phyloP scores from a whole-genome alignment of 2,329 filamentous ascomycete genomes.

The Aspergillus arachidicola region DNA sequence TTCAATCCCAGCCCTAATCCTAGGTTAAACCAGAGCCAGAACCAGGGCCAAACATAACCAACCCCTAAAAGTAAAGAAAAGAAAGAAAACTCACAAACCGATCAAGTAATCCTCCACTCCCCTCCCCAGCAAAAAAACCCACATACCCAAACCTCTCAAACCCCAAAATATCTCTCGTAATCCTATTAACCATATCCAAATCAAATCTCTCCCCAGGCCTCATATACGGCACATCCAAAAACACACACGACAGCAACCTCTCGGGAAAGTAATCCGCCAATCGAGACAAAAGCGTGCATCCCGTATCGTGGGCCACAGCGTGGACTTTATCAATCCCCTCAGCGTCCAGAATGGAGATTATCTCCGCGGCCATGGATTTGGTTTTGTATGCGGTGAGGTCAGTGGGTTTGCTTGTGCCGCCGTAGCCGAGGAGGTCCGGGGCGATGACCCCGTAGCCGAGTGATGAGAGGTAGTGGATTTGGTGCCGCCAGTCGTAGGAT shows the following conservation, averaged over 20 bases:
- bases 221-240: constrained; percentile 25
- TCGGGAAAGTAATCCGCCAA: constrained; percentile 27
- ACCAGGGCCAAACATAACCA: not conserved
- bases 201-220: constrained; percentile 25
- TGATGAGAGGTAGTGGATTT: constrained; percentile 38
- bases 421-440: constrained; percentile 47
- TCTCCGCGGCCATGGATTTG: constrained; percentile 36
- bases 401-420: constrained; percentile 35
- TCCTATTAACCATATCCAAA: constrained; percentile 22
- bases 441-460: constrained; percentile 49
- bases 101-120: constrained; percentile 22
- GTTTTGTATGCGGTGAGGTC: constrained; percentile 30
- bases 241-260: constrained; percentile 21
- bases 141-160: constrained; percentile 30
- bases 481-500: constrained; percentile 47
- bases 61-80: not conserved
- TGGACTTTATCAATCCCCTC: constrained; percentile 25
- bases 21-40: not conserved
- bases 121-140: constrained; percentile 20
- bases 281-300: constrained; percentile 28
- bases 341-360: constrained; percentile 37
- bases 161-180: constrained; percentile 22
- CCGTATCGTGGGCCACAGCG: constrained; percentile 30
- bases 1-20: not conserved
- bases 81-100: constrained; percentile 23